phyloP scores from a whole-genome alignment of 306 rosid genomes.

The Betula pendula region DNA sequence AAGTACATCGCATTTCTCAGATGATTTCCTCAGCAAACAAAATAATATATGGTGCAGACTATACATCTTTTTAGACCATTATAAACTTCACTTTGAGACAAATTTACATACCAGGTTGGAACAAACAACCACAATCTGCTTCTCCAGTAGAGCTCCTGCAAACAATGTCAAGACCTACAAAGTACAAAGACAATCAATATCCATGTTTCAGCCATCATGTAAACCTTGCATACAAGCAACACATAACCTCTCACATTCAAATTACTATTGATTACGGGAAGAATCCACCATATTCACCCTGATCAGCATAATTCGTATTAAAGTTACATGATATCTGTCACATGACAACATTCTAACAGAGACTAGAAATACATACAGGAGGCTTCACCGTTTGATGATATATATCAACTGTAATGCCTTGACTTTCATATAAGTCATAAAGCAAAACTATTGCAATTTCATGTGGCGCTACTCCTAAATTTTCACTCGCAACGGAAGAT shows the following conservation, averaged over 20 bases:
- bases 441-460: too few species aligned
- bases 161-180: slow-evolving; percentile 74
- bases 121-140: slow-evolving; percentile 82
- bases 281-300: neutral
- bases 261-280: neutral
- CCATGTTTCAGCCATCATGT: slow-evolving; percentile 3
- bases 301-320: neutral
- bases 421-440: too few species aligned
- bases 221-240: neutral
- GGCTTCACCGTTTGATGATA: slow-evolving; percentile 1
- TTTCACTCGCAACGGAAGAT: too few species aligned
- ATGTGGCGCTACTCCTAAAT: too few species aligned
- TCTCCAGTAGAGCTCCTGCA: slow-evolving; percentile 94
- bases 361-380: neutral
- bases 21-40: slow-evolving; percentile 15
- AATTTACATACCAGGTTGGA: slow-evolving; percentile 75
- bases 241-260: too few species aligned
- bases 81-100: slow-evolving; percentile 13
- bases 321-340: slow-evolving; percentile 18
- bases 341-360: slow-evolving; percentile 8
- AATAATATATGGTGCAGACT: slow-evolving; percentile 6
- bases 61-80: slow-evolving; percentile 20
- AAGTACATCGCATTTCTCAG: slow-evolving; percentile 7
- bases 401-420: neutral
- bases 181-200: slow-evolving; percentile 29